Base-by-base conservation (phyloP, 371 early-diverging fungal genomes). In the Mortierella sp. region DNA sequence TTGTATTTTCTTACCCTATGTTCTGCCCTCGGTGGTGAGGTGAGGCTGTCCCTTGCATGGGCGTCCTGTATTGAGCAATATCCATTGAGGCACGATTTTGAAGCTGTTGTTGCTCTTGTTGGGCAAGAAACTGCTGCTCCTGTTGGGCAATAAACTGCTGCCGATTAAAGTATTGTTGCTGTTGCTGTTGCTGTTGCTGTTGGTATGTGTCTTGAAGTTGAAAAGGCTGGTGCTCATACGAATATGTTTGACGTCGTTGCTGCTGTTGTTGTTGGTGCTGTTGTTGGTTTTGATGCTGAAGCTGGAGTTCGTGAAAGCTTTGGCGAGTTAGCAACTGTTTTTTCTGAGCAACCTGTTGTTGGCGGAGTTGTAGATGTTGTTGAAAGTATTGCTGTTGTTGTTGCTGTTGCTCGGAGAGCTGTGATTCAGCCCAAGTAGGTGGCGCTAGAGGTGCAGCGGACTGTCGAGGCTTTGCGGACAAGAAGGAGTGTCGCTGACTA, bases 21-120 rank as follows among this genome's bases (percentile, higher is more conserved):
- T 60, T 71, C 60, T 79, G 79, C 12, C 62, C 68, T 45, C 71
- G 74, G 37, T 59, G 79, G 28, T 71, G 74, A 4, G 74, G 60
- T 11, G 78, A 73, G 5, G 64, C 71, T 18, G 73, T 39, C 11
- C 73, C 70, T 55, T 70, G 73, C 18, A 55, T 45, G 28, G 74
- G 60, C 16, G 68, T 67, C 28, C 71, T 67, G 63, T 69, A 75
- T 24, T 63, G 79, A 0, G 74, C 65, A 68, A 67, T 74, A 40
- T 66, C 73, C 69, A 68, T 68, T 14, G 67, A 59, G 12, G 62
- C 28, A 5, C 16, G 58, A 18, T 30, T 52, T 11, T 63, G 60
- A 11, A 47, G 64, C 28, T 70, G 71, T n/a, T 74, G 73, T 35
- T 72, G 73, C 37, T 61, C 62, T 22, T 64, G 71, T 24, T 54